Conservation (phyloP, 441 rosid species). For the Croton setiger region DNA sequence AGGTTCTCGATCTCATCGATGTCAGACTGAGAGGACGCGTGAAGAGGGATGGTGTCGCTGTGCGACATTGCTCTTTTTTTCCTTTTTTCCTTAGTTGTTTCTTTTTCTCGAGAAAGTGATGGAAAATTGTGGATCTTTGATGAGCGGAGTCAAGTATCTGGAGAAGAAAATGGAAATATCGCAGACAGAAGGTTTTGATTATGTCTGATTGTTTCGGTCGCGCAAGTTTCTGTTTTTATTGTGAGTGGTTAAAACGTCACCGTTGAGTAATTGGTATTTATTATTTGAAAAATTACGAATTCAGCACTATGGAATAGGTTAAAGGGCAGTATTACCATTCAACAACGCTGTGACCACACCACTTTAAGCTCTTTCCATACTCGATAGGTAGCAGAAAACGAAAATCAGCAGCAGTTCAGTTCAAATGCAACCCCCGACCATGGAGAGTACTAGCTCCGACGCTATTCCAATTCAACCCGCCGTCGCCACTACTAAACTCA, state of each 20-base stretch:
- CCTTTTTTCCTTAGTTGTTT: background rate
- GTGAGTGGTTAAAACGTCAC: background rate
- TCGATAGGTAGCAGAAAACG: too few relatives aligned
- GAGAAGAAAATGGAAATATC: background rate
- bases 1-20: constrained; percentile 95
- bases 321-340: too few relatives aligned
- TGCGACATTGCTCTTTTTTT: constrained; percentile 41
- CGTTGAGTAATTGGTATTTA: background rate
- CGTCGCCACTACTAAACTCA: constrained; percentile 19
- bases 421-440: background rate
- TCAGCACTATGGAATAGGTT: too few relatives aligned
- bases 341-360: too few relatives aligned
- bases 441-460: background rate
- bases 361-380: too few relatives aligned
- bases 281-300: too few relatives aligned
- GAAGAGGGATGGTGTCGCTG: constrained; percentile 73
- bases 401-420: too few relatives aligned
- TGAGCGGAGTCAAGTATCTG: background rate
- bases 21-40: constrained; percentile 85
- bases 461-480: background rate
- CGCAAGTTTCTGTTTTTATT: background rate
- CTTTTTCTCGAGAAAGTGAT: constrained; percentile 10
- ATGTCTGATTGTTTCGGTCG: background rate
- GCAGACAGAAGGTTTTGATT: background rate
- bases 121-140: constrained; percentile 7